Evolutionary conservation across 176 grass and related monocot species (phyloP).

Genomic region (Bonia amplexicaulis): DNA sequence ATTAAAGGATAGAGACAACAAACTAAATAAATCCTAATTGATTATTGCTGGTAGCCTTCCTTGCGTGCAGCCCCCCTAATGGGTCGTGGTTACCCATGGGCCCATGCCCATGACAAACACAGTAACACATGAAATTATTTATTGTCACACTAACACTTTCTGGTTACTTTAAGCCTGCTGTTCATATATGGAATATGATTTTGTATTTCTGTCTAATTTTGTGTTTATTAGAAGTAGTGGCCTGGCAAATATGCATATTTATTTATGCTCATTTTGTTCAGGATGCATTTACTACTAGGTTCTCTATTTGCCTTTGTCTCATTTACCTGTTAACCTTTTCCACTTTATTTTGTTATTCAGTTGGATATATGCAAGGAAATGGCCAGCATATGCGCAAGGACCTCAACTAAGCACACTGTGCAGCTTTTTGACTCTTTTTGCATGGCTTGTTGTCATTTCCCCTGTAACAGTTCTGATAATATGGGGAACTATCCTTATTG

Average conservation of each 20-base stretch:
- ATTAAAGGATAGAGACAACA: no score
- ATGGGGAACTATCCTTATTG: conserved; percentile 85
- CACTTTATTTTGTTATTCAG: conserved; percentile 44
- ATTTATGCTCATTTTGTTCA: conserved; percentile 18
- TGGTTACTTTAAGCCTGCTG: not conserved
- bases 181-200: conserved; percentile 8
- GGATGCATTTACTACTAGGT: not conserved
- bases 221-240: conserved; percentile 6
- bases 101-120: no score
- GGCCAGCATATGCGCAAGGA: conserved; percentile 83
- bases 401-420: conserved; percentile 68
- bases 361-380: conserved; percentile 99
- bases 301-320: not conserved
- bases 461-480: conserved; percentile 61
- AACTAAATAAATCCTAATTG: no score
- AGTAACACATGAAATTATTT: not conserved
- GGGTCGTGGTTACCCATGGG: no score
- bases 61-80: no score
- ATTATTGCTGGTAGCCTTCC: no score
- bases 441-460: conserved; percentile 82
- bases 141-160: not conserved
- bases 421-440: conserved; percentile 62
- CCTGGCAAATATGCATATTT: not conserved
- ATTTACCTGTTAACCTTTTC: conserved; percentile 26
- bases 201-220: not conserved